Conservation (phyloP, 1,284 basidiomycete species). For the Trametes polyzona region DNA sequence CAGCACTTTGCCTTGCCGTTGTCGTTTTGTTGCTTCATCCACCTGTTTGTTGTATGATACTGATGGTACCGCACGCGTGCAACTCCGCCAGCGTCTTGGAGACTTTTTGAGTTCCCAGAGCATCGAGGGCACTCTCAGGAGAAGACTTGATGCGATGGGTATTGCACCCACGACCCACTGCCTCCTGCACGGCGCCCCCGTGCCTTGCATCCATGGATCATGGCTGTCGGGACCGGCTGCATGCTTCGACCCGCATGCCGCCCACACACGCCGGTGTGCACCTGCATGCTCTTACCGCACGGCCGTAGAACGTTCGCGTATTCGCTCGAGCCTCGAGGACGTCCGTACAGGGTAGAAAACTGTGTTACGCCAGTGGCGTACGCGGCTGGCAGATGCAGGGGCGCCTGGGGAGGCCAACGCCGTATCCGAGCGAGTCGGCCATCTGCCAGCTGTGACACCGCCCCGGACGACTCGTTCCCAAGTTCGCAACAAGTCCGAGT, state of each 20-base stretch:
- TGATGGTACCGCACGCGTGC: not conserved
- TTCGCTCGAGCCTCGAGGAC: not conserved
- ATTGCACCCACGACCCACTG: not conserved
- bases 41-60: conserved; percentile 14
- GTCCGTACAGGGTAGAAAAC: not conserved
- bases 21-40: not conserved
- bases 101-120: conserved; percentile 1
- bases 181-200: not conserved
- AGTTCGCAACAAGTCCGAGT: not conserved
- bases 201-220: not conserved
- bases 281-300: not conserved
- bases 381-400: not conserved
- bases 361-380: not conserved
- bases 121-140: not conserved
- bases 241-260: not conserved
- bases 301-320: not conserved
- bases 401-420: not conserved
- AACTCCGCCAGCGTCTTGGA: not conserved
- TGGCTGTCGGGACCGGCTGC: conserved; percentile 1
- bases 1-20: conserved; percentile 2
- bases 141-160: not conserved
- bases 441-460: conserved; percentile 17
- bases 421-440: conserved; percentile 15
- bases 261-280: conserved; percentile 1
- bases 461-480: not conserved